Evolutionary conservation across 441 rosid genomes (phyloP).

Genomic region (Viola pubescens): DNA sequence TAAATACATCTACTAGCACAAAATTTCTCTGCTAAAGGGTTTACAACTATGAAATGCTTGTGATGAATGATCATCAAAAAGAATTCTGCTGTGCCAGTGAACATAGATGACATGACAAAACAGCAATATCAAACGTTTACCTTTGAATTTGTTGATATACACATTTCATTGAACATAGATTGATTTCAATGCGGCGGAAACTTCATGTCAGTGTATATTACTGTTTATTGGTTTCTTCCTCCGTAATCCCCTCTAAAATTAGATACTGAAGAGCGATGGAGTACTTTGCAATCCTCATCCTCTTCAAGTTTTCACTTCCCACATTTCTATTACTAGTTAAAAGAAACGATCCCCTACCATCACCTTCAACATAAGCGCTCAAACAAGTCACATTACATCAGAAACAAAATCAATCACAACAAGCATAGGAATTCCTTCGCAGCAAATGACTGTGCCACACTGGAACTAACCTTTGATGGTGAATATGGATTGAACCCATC

Average conservation of each 20-base stretch:
- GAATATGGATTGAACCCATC: conserved; percentile 61
- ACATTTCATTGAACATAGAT: not conserved
- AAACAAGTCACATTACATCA: not conserved
- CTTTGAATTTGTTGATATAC: not conserved
- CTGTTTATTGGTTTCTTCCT: conserved; percentile 19
- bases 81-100: no score
- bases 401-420: not conserved
- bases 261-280: conserved; percentile 42
- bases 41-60: not conserved
- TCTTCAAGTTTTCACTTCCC: conserved; percentile 15
- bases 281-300: conserved; percentile 39
- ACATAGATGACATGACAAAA: no score
- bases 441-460: not conserved
- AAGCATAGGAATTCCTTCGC: not conserved
- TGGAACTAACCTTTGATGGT: conserved; percentile 48
- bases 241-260: conserved; percentile 35
- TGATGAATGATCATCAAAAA: no score
- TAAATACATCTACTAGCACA: not conserved
- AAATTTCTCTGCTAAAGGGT: not conserved
- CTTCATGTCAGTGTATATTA: no score
- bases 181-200: no score
- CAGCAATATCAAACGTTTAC: no score
- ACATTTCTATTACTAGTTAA: conserved; percentile 31
- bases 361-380: conserved; percentile 32
- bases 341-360: conserved; percentile 58